A percentile compares a stretch with the other conserved stretches of the same genome.
These are phyloP conservation scores for Mortierella hygrophila DNA, from an alignment of 192 early-diverging fungal species.

Conservation along the genomic window DNA sequence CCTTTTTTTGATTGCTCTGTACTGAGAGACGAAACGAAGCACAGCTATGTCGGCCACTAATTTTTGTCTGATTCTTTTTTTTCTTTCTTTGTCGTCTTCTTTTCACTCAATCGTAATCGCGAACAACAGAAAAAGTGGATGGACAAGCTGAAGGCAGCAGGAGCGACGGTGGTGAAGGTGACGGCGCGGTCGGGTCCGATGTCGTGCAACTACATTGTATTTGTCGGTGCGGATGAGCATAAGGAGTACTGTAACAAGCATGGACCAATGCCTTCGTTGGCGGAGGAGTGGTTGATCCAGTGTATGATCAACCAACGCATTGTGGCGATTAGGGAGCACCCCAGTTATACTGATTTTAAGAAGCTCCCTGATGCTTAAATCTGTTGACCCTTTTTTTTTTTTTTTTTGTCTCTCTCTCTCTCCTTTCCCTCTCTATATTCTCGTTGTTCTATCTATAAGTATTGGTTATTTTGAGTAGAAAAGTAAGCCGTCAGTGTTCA, in stretches of 20 bases:
- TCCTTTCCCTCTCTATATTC: too few relatives aligned
- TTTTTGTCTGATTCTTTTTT: not conserved
- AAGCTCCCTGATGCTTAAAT: not conserved
- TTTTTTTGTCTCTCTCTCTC: too few relatives aligned
- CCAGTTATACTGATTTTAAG: constrained; percentile 12
- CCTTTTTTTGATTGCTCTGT: not conserved
- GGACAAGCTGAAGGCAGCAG: constrained; percentile 17
- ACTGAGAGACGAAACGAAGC: not conserved
- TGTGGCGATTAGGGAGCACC: constrained; percentile 27
- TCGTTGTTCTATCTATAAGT: too few relatives aligned
- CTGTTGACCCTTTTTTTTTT: too few relatives aligned
- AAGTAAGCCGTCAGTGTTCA: not conserved
- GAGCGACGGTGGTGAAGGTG: constrained; percentile 22
- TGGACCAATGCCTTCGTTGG: not conserved
- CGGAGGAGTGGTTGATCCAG: constrained; percentile 40
- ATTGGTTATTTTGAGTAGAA: not conserved
- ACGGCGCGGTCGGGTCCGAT: constrained; percentile 11
- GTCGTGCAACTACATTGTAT: constrained; percentile 33
- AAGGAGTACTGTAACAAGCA: constrained; percentile 2
- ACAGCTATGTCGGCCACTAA: not conserved
- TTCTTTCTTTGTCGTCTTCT: not conserved
- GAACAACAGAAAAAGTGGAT: constrained; percentile 9
- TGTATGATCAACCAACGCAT: constrained; percentile 46
- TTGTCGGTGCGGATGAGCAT: not conserved
- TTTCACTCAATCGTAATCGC: not conserved